A percentile compares a stretch with the other conserved stretches of the same genome.
phyloP scores from a whole-genome alignment of 1,284 basidiomycete genomes.

The Ganoderma resinaceum region DNA sequence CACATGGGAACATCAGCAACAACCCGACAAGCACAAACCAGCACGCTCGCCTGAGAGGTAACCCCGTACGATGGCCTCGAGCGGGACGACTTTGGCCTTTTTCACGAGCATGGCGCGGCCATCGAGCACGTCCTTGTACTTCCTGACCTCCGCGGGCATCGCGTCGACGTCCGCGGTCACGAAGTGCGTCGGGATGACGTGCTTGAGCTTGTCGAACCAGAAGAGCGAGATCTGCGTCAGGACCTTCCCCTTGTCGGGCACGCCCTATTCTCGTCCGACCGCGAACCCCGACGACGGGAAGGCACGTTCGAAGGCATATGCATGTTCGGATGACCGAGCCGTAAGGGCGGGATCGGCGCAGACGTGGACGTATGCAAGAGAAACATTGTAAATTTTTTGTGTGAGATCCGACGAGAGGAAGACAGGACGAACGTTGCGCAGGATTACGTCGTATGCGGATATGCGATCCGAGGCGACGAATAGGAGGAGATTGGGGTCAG shows the following conservation, averaged over 20 bases:
- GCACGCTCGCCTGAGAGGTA: conserved; percentile 85
- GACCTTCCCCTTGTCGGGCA: conserved; percentile 92
- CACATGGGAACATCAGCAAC: background rate
- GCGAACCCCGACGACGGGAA: background rate
- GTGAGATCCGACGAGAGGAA: conserved; percentile 2
- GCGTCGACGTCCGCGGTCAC: conserved; percentile 76
- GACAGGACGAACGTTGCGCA: conserved; percentile 77
- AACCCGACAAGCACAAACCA: background rate
- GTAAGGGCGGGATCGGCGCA: background rate
- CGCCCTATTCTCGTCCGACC: conserved; percentile 66
- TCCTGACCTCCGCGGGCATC: conserved; percentile 77
- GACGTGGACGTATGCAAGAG: background rate
- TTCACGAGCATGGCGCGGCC: conserved; percentile 92
- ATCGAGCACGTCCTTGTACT: conserved; percentile 77
- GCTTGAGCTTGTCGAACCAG: conserved; percentile 89
- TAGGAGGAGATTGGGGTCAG: conserved; percentile 76
- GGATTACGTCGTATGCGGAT: conserved; percentile 95
- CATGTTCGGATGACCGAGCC: background rate
- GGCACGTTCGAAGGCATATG: background rate
- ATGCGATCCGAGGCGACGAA: conserved; percentile 98
- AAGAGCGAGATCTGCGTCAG: conserved; percentile 92
- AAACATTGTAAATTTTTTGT: background rate
- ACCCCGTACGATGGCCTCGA: conserved; percentile 98
- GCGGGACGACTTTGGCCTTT: conserved; percentile 89
- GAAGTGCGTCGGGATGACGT: conserved; percentile 89